A percentile compares a stretch with the other conserved stretches of the same genome.
Conservation (phyloP, 2,329 filamentous ascomycete genomes). For the Sarocladium strictum region DNA sequence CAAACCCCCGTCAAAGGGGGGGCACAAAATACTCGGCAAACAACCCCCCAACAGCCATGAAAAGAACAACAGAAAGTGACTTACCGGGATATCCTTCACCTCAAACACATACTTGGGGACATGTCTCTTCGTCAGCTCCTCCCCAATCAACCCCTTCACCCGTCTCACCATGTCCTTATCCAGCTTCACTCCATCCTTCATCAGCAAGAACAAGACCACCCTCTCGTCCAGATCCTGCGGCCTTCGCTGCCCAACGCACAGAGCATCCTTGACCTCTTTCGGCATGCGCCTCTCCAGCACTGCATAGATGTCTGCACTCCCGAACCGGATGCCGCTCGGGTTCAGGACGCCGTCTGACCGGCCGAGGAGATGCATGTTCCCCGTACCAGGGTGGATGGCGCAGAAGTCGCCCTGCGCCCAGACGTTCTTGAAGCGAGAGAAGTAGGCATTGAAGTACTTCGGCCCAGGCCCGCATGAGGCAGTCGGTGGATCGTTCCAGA, state of each 20-base stretch:
- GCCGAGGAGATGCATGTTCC: constrained; percentile 60
- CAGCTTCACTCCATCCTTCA: constrained; percentile 51
- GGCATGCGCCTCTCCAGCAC: constrained; percentile 64
- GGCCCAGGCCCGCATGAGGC: constrained; percentile 36
- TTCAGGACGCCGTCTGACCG: constrained; percentile 76
- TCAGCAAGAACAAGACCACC: constrained; percentile 50
- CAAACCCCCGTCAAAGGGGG: not conserved
- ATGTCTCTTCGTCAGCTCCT: constrained; percentile 64
- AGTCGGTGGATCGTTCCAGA: constrained; percentile 47
- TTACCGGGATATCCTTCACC: constrained; percentile 72
- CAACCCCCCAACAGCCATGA: too few relatives aligned
- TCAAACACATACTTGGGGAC: constrained; percentile 75
- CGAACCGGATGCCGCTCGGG: constrained; percentile 72
- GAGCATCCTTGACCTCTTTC: constrained; percentile 58
- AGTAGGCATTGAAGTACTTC: constrained; percentile 56
- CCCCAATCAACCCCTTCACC: constrained; percentile 59
- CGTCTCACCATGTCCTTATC: constrained; percentile 46
- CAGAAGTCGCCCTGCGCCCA: constrained; percentile 86
- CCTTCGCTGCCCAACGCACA: constrained; percentile 73
- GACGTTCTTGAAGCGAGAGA: constrained; percentile 57
- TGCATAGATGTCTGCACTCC: constrained; percentile 72
- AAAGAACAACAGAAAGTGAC: constrained; percentile 26
- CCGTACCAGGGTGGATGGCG: constrained; percentile 60
- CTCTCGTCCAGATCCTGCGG: constrained; percentile 48
- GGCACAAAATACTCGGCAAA: not conserved